phyloP scores from a whole-genome alignment of 163 green algal species.

The Coccomyxa subellipsoidea region DNA sequence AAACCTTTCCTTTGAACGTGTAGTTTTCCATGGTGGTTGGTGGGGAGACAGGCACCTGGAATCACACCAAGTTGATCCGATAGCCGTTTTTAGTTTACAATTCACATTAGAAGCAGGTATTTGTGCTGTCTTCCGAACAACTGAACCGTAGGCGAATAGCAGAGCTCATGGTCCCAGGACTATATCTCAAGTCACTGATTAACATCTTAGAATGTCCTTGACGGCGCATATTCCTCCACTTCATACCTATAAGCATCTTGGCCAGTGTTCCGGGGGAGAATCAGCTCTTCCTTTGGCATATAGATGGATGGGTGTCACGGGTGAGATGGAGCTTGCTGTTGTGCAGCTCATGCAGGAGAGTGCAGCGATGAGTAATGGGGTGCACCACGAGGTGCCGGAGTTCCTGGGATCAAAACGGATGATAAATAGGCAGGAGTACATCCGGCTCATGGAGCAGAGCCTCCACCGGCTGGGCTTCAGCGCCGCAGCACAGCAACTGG shows the following conservation, averaged over 20 bases:
- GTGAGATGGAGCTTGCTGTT: conserved; percentile 12
- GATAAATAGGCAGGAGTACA: conserved; percentile 69
- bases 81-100: too few species aligned
- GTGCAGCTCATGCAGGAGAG: conserved; percentile 26
- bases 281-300: conserved; percentile 22
- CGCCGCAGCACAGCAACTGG: conserved; percentile 56
- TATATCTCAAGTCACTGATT: too few species aligned
- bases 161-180: too few species aligned
- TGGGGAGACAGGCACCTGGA: neutral
- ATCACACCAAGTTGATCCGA: neutral
- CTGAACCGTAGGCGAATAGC: too few species aligned
- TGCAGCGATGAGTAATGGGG: conserved; percentile 3
- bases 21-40: neutral
- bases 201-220: too few species aligned
- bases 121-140: too few species aligned
- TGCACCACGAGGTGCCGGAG: conserved; percentile 7
- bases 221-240: too few species aligned
- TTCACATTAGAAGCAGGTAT: too few species aligned
- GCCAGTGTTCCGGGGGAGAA: too few species aligned
- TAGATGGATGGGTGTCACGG: too few species aligned
- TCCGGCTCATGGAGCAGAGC: conserved; percentile 78
- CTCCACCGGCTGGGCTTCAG: conserved; percentile 67
- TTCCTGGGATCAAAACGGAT: conserved; percentile 46
- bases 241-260: too few species aligned
- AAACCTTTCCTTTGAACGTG: neutral